A percentile compares a stretch with the other conserved stretches of the same genome.
Evolutionary conservation across 2,329 filamentous ascomycete genomes (phyloP).

Genomic region (Alternaria dauci): DNA sequence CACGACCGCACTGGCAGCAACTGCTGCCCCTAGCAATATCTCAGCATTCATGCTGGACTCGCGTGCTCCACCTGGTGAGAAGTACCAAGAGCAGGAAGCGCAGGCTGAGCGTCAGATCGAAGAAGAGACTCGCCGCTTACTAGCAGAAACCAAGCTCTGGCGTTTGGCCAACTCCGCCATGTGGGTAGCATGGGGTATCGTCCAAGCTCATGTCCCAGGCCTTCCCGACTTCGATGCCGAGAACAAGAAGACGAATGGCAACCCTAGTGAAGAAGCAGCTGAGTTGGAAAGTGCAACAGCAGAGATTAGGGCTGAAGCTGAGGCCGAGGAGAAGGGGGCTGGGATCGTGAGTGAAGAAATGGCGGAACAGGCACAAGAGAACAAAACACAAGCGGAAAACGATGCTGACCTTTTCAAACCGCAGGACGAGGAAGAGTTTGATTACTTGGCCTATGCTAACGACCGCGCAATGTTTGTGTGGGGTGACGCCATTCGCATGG

Average conservation of each 20-base stretch:
- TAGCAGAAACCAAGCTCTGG: slow-evolving; percentile 85
- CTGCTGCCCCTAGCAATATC: slow-evolving; percentile 51
- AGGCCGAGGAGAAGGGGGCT: slow-evolving; percentile 27
- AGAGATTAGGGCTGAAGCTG: slow-evolving; percentile 31
- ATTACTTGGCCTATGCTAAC: slow-evolving; percentile 91
- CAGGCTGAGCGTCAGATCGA: slow-evolving; percentile 68
- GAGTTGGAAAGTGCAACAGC: slow-evolving; percentile 39
- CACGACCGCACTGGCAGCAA: slow-evolving; percentile 44
- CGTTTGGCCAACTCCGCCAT: slow-evolving; percentile 84
- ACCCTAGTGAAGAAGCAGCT: slow-evolving; percentile 29
- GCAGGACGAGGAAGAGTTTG: slow-evolving; percentile 75
- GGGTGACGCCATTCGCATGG: slow-evolving; percentile 84
- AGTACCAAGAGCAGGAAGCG: slow-evolving; percentile 56
- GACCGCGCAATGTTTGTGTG: slow-evolving; percentile 93
- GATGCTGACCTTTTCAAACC: slow-evolving; percentile 55
- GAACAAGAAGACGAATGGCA: slow-evolving; percentile 22
- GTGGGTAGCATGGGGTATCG: slow-evolving; percentile 96
- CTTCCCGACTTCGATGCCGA: slow-evolving; percentile 62
- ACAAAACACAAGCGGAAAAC: slow-evolving; percentile 31
- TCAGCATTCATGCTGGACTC: slow-evolving; percentile 80
- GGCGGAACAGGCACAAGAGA: slow-evolving; percentile 32
- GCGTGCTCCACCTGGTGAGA: slow-evolving; percentile 47
- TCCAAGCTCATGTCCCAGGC: slow-evolving; percentile 87
- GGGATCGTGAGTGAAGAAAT: slow-evolving; percentile 39
- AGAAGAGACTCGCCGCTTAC: slow-evolving; percentile 71